Base-by-base conservation (phyloP, 257 asterid species). In the Osmanthus fragrans region DNA sequence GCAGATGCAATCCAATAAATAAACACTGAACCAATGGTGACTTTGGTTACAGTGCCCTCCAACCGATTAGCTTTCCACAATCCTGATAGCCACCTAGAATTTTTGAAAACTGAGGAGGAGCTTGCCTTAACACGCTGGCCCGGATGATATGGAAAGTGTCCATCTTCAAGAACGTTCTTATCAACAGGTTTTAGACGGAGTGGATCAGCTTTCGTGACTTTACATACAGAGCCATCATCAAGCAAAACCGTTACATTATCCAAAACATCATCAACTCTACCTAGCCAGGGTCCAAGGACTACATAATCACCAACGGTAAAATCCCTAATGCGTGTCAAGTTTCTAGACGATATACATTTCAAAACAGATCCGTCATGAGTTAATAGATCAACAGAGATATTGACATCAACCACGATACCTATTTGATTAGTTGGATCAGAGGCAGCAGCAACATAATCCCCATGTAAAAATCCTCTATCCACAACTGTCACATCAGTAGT, bases 1-100 rank as follows among this genome's bases (percentile, higher is more conserved):
- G 99, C 98, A 79, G 99, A 96, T 66, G 98, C 97, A 83, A 96
- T 92, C 99, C 99, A 96, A 82, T 91, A 89, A 77, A 94, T 88
- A 70, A 86, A 90, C 71, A 96, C 97, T 25, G 99, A 94, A 23
- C 96, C 99, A 64, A 96, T 93, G 36, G 97, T 90, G 81, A 96
- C 99, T 81, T 89, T 92, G 19, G 94, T 93, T 71, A 96, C 97
- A 11, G 97, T 96, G 34, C 99, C 99, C 84, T 94, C 98, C 70
- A 89, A 51, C 25, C 96, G 86, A 80, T 89, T 91, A 49, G 97
- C 93, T 91, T 90, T 96, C 99, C 97, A 96, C 65, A 85, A 83
- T 76, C 99, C 99, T 80, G 96, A 92, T 73, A 91, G 84, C 99
- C 99, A 94, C 80, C 97, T 89, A 33, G 97, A 88, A 84, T 92